Base-by-base conservation (phyloP, 2,329 filamentous ascomycete genomes). In the Fusarium cyanostomum region DNA sequence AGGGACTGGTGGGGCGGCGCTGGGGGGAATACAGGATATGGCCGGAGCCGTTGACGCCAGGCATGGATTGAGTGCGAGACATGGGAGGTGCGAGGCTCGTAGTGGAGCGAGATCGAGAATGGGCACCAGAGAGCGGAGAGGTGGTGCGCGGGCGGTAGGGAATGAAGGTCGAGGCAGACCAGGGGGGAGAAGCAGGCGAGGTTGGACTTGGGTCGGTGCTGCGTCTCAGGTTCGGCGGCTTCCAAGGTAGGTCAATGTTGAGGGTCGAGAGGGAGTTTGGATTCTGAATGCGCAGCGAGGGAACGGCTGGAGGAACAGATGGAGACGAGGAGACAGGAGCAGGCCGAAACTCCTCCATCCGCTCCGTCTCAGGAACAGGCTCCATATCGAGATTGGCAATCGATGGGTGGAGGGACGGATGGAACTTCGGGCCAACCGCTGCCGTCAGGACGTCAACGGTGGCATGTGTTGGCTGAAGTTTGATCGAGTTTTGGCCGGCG, bases 351-450 rank as follows among this genome's bases (percentile, higher is more conserved):
- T 86, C 85, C 80, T 89, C 86, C 83, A 89, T 86, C 64, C 86
- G 82, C 79, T 89, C 85, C 45, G 86, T 87, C 79, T 89, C 87
- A 66, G 87, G 87, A 71, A 89, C 87, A 56, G 86, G 85, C 76
- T 89, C 87, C 87, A 89, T 89, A 68, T 69, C 75, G 73, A 60
- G 55, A 57, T 67, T 60, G 65, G 52, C 61, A 56, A 59, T 62
- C 59, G 54, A 34, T 35, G 15, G 18, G 45, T 59, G 56, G 61
- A 54, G 52, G 52, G 34, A 56, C 54, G 63, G 55, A 50, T 64
- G 64, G 62, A 52, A 64, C 51, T 48, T 65, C 51, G 48, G 55
- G 52, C 59, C 60, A 69, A 69, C 63, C 67, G 54, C 52, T 62
- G 59, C 68, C 57, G 66, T 69, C 49, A 64, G 52, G 51, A 46